Base-by-base conservation (phyloP, 805 yeast species). In the Lachancea lanzarotensis region DNA sequence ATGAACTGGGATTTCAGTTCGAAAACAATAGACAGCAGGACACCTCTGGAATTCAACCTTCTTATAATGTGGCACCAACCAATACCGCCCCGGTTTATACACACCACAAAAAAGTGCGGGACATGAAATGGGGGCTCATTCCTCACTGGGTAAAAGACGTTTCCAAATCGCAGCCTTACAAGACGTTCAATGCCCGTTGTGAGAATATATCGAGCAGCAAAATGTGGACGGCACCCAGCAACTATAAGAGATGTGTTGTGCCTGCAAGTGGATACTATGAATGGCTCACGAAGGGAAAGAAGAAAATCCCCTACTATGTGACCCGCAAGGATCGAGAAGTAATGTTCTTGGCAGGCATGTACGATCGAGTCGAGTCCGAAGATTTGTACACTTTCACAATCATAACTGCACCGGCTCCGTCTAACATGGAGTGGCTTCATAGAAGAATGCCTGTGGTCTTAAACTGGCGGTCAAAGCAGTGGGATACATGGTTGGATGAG, bases 251-350 rank as follows among this genome's bases (percentile, higher is more conserved):
- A 32, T 89, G 96, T 59, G 80, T 82, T 1, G 77, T 88, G 0
- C 91, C 95, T 0, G 73, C 85, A 33, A 75, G 77, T 54, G 96
- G 96, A 0, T 90, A 90, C 62, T 90, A 77, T 57, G 97, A 90
- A 63, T 90, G 97, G 96, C 51, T 55, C 15, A 49, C 57, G 2
- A 46, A 45, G 15, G 58, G 56, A 10, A 66, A 58, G 43, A 63
- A 67, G 9, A 82, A 79, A 56, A 60, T 62, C 0, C 96, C 96
- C 0, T 78, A 82, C 58, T 90, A 68, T 55, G 71, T 89, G 15
- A 75, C 71, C 29, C 70, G 83, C 27, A 72, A 70, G 35, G 77
- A 74, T 45, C 62, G 65, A 0, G 66, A 75, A 7, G 52, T 89
- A 35, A 64, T 84, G 62, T 85, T 75, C 57, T 62, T 87, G 18